A percentile compares a stretch with the other conserved stretches of the same genome.
Conservation (phyloP, 139 green algal species). For the Limnomonas spitsbergensis region DNA sequence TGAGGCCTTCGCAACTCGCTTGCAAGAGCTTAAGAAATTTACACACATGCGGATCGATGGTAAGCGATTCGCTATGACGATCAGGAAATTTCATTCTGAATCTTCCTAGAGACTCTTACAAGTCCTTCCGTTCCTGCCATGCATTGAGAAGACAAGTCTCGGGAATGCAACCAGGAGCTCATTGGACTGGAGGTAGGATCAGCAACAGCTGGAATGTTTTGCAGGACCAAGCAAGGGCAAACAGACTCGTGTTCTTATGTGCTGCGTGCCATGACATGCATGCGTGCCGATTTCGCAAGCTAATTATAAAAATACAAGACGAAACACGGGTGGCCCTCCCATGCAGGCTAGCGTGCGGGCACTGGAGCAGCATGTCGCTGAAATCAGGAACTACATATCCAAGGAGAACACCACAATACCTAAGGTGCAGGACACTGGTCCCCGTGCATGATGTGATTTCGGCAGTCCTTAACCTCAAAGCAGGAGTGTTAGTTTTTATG, state of each 20-base stretch:
- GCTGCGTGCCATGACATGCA: background rate
- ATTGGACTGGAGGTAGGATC: background rate
- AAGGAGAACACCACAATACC: slow-evolving; percentile 6
- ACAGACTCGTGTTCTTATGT: background rate
- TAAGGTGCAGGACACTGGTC: slow-evolving; percentile 6
- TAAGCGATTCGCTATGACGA: background rate
- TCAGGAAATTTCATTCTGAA: background rate
- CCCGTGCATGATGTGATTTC: background rate
- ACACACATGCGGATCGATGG: background rate
- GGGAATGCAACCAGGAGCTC: background rate
- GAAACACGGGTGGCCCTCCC: background rate
- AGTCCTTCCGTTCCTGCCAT: no score
- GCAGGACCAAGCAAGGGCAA: background rate
- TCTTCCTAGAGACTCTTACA: no score
- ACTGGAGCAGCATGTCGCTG: slow-evolving; percentile 2
- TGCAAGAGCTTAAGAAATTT: background rate
- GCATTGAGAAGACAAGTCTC: background rate
- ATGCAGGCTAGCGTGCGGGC: slow-evolving; percentile 8
- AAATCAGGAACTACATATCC: slow-evolving; percentile 1
- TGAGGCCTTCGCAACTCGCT: background rate
- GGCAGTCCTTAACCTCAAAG: background rate
- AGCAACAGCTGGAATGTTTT: background rate
- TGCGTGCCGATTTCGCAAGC: background rate
- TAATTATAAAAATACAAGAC: background rate
- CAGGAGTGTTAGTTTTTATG: no score